Evolutionary conservation across 148 eudicot species (phyloP).

Genomic region (Drosera capensis): DNA sequence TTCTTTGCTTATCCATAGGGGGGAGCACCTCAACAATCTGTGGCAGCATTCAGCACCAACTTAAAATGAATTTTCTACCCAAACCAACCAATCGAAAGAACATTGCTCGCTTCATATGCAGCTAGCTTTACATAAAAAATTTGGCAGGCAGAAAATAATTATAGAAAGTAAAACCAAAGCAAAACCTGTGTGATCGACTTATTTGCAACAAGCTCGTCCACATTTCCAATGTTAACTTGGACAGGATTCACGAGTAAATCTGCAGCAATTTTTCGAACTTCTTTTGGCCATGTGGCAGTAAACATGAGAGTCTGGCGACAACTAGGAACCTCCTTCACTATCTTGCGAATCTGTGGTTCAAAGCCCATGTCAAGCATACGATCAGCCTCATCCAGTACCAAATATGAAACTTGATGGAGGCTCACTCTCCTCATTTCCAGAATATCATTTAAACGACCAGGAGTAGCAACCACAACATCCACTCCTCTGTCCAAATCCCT

Average conservation of each 20-base stretch:
- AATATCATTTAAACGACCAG: slow-evolving; percentile 96
- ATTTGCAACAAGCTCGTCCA: slow-evolving; percentile 88
- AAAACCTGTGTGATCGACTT: slow-evolving; percentile 86
- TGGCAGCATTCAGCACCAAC: too few species aligned
- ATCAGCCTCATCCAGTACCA: slow-evolving; percentile 98
- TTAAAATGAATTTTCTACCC: too few species aligned
- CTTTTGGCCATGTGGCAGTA: slow-evolving; percentile 98
- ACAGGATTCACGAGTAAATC: slow-evolving; percentile 70
- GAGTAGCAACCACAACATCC: slow-evolving; percentile 97
- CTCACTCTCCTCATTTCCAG: slow-evolving; percentile 66
- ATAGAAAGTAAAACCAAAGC: not conserved
- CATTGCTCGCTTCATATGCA: not conserved
- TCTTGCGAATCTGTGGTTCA: slow-evolving; percentile 93
- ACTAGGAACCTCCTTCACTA: slow-evolving; percentile 79
- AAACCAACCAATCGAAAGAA: too few species aligned
- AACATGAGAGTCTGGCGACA: slow-evolving; percentile 91
- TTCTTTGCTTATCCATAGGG: slow-evolving; percentile 56
- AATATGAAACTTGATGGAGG: slow-evolving; percentile 71
- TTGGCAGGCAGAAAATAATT: not conserved
- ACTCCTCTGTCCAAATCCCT: slow-evolving; percentile 60
- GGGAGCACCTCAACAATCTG: slow-evolving; percentile 37
- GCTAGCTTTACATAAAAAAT: not conserved
- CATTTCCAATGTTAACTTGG: slow-evolving; percentile 93
- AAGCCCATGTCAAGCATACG: slow-evolving; percentile 99
- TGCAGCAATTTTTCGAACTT: slow-evolving; percentile 88